Evolutionary conservation across 495 filamentous ascomycete genomes (phyloP).

Genomic region (Cladorrhinum samala): DNA sequence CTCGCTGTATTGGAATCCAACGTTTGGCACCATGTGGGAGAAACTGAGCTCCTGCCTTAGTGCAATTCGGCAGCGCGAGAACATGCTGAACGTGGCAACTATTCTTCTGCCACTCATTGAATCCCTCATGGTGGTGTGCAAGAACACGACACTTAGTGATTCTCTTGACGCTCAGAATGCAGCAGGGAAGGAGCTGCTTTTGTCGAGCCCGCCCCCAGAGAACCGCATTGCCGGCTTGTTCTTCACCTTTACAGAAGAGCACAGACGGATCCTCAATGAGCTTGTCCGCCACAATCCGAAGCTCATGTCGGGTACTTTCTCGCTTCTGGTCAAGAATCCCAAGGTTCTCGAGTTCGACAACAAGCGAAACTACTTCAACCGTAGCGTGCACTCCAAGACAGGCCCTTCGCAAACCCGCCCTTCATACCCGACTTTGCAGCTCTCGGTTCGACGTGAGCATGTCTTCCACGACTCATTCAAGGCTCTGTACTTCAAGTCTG

Average conservation of each 20-base stretch:
- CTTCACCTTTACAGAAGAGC: slow-evolving; percentile 97
- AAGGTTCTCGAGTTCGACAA: slow-evolving; percentile 99
- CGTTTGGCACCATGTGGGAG: slow-evolving; percentile 84
- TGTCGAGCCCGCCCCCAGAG: slow-evolving; percentile 74
- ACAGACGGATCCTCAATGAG: slow-evolving; percentile 96
- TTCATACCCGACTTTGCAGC: slow-evolving; percentile 66
- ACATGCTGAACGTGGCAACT: slow-evolving; percentile 93
- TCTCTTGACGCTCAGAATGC: slow-evolving; percentile 45
- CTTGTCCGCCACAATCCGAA: slow-evolving; percentile 94
- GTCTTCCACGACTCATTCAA: slow-evolving; percentile 99
- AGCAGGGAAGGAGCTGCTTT: slow-evolving; percentile 59
- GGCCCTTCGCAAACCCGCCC: slow-evolving; percentile 53
- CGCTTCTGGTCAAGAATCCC: slow-evolving; percentile 92
- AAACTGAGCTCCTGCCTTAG: slow-evolving; percentile 89
- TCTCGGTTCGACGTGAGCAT: slow-evolving; percentile 84
- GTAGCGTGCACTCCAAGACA: slow-evolving; percentile 74
- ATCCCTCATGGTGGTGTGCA: slow-evolving; percentile 97
- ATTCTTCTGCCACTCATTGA: slow-evolving; percentile 92
- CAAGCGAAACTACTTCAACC: slow-evolving; percentile 98
- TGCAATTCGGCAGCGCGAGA: slow-evolving; percentile 82
- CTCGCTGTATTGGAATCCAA: slow-evolving; percentile 80
- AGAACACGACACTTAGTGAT: slow-evolving; percentile 80
- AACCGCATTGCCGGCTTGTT: slow-evolving; percentile 82
- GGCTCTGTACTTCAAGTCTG: slow-evolving; percentile 88
- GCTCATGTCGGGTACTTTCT: slow-evolving; percentile 97